Evolutionary conservation across 441 rosid species (phyloP).

Genomic region (Adansonia gregorii): DNA sequence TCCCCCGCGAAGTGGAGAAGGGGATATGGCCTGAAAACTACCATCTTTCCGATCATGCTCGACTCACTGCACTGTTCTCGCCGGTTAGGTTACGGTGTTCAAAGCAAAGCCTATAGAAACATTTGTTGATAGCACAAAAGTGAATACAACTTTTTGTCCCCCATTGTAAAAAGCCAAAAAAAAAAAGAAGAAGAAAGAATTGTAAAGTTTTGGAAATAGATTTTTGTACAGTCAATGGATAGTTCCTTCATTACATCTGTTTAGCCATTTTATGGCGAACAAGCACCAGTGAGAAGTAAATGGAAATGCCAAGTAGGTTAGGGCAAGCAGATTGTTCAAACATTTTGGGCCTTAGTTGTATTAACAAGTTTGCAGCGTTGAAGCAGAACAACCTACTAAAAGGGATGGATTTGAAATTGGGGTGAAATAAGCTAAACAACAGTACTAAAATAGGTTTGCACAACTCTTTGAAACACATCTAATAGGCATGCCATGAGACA

Average conservation of each 20-base stretch:
- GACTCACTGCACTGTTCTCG: conserved; percentile 79
- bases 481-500: too few species aligned
- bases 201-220: neutral
- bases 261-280: neutral
- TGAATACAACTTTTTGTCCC: neutral
- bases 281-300: neutral
- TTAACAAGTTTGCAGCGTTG: neutral
- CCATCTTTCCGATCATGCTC: conserved; percentile 88
- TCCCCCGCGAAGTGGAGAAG: conserved; percentile 82
- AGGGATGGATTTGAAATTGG: too few species aligned
- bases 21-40: conserved; percentile 91
- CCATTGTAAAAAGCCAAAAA: neutral
- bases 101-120: neutral
- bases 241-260: neutral
- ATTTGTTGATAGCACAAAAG: conserved; percentile 25
- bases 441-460: neutral
- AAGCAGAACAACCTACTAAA: too few species aligned
- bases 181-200: neutral
- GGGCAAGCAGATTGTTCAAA: neutral
- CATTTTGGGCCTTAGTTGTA: neutral
- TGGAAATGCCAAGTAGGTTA: neutral
- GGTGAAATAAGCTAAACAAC: neutral
- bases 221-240: neutral
- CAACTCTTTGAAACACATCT: too few species aligned
- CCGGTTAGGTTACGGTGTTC: conserved; percentile 62